Percentiles rank a stretch among this genome's conserved stretches.
Evolutionary conservation across 352 stramenopile species (phyloP).

Genomic region (Globisporangium spinosum): DNA sequence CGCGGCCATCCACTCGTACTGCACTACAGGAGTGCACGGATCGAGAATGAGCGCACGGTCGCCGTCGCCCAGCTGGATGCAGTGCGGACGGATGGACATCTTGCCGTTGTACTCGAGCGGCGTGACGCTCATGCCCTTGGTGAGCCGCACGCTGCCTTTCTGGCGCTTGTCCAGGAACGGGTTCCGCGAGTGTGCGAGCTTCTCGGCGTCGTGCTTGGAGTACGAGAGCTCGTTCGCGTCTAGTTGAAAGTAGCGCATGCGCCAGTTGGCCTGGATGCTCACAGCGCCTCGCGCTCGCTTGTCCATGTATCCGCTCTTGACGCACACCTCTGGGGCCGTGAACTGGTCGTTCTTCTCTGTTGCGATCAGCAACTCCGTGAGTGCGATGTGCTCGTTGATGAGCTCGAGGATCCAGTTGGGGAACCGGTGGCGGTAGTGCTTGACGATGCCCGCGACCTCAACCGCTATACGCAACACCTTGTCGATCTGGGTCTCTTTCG

Average conservation of each 20-base stretch:
- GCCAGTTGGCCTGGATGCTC: conserved; percentile 71
- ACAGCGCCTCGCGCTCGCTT: conserved; percentile 47
- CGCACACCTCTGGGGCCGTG: conserved; percentile 34
- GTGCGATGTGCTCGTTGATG: conserved; percentile 49
- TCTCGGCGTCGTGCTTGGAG: conserved; percentile 61
- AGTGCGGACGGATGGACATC: conserved; percentile 57
- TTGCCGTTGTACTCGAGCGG: conserved; percentile 61
- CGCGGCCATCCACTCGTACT: conserved; percentile 58
- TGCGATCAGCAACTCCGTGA: conserved; percentile 52
- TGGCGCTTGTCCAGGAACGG: conserved; percentile 51
- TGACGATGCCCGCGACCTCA: conserved; percentile 50
- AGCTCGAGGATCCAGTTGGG: conserved; percentile 55
- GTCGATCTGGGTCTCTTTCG: conserved; percentile 33
- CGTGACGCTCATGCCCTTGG: conserved; percentile 32
- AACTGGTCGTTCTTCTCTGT: conserved; percentile 46
- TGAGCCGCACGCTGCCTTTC: conserved; percentile 40
- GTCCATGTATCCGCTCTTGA: conserved; percentile 46
- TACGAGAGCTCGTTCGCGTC: conserved; percentile 46
- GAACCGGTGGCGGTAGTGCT: conserved; percentile 45
- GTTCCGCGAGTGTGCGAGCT: conserved; percentile 43
- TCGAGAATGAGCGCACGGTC: conserved; percentile 60
- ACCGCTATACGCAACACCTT: conserved; percentile 33
- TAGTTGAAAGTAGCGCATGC: conserved; percentile 58
- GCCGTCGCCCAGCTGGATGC: conserved; percentile 54
- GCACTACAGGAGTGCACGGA: conserved; percentile 44